Percentiles rank a stretch among this genome's conserved stretches.
These are phyloP conservation scores for Petunia secreta DNA, from an alignment of 257 asterid genomes.

Conservation along the genomic window DNA sequence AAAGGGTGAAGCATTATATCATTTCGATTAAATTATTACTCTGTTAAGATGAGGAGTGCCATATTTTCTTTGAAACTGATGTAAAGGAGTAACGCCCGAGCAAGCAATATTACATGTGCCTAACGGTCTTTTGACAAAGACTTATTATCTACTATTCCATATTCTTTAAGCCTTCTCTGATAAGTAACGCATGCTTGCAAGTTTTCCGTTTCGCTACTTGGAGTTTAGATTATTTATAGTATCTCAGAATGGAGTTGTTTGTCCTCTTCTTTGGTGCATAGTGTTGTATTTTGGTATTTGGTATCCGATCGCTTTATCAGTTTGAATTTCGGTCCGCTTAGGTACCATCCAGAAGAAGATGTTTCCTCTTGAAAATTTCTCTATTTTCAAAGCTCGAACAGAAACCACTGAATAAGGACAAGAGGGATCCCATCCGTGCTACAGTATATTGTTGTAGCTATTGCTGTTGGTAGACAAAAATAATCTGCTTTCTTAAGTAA, in stretches of 20 bases:
- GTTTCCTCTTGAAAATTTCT: too few relatives aligned
- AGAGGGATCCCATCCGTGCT: too few relatives aligned
- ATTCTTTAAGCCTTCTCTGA: neutral
- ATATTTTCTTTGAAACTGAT: neutral
- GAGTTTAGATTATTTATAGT: neutral
- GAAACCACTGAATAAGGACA: too few relatives aligned
- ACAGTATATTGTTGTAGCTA: neutral
- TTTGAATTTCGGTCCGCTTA: too few relatives aligned
- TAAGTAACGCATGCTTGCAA: neutral
- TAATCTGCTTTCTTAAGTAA: neutral
- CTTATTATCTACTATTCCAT: constrained; percentile 6
- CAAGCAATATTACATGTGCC: constrained; percentile 7
- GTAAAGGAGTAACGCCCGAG: neutral
- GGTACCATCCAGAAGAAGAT: too few relatives aligned
- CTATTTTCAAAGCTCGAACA: too few relatives aligned
- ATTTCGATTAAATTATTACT: neutral
- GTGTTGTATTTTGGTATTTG: neutral
- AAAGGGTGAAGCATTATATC: neutral
- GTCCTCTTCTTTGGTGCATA: neutral
- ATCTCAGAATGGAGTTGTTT: neutral
- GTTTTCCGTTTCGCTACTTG: constrained; percentile 1
- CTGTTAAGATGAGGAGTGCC: neutral
- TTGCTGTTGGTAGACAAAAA: neutral
- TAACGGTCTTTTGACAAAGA: neutral
- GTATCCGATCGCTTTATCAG: too few relatives aligned